Base-by-base conservation (phyloP, 129 eudicot genomes). In the Saussurea involucrata region DNA sequence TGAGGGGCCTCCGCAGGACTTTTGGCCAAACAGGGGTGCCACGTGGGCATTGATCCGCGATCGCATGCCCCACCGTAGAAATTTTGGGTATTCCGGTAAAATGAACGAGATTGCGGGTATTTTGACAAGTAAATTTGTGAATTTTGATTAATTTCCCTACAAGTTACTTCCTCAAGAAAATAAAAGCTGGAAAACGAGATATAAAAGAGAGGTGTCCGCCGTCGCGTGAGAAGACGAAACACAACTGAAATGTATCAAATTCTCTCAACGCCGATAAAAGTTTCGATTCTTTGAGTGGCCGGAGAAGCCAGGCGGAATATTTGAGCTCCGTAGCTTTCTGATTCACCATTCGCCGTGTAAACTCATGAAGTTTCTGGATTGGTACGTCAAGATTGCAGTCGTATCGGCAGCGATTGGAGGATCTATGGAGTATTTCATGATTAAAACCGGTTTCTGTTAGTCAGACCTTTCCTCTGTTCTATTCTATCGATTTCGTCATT, bases 401-500 rank as follows among this genome's bases (percentile, higher is more conserved):
- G 87, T 44, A 13, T 84, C 96, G 6, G 97, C 98, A 13, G 74
- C 88, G 65, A 80, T 94, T 57, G 98, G 98, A 63, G 98, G 95
- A 70, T 89, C 90, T 4, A 94, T 94, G 98, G 98, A 94, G 83
- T 79, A 89, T 76, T 94, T 94, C 88, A 94, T 94, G 98, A 89
- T 94, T 80, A 94, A 91, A 79, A 89, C 98, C 72, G 97, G 98
- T 58, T 94, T 91, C 90, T 94, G 97, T 94, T 2, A 81, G 87
- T 83, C 86, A 74, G 80, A 71, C 17, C 82, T 46, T 75, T 86
- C 87, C 85, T 49, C 61, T 70, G 4, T 9, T 64, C 20, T 34
- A 13, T 24, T 65, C n/a, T 17, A 22, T 5, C 22, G 17, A 10
- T 49, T 61, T 32, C n/a, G 17, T 22, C 34, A 27, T 4, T 5